These are phyloP conservation scores for Solanum corneliomulleri DNA, from an alignment of 257 asterid genomes.

Conservation along the genomic window DNA sequence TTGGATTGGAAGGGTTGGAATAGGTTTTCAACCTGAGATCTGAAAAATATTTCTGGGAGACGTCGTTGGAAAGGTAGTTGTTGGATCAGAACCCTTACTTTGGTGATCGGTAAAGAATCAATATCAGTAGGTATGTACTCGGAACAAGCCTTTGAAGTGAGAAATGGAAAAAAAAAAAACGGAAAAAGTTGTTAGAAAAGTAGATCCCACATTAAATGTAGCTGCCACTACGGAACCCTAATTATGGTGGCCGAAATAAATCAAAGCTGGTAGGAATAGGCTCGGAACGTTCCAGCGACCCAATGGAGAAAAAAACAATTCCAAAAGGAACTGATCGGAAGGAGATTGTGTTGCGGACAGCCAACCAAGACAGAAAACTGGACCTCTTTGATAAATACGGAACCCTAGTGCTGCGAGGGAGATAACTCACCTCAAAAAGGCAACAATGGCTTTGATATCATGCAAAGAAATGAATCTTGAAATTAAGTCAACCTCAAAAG, in stretches of 20 bases:
- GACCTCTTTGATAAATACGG: background rate
- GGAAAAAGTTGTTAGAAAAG: background rate
- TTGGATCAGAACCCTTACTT: background rate
- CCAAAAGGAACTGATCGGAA: background rate
- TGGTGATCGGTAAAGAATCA: background rate
- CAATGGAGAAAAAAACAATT: background rate
- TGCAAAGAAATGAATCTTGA: background rate
- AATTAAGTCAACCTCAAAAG: background rate
- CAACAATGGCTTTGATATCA: background rate
- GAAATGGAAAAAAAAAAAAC: background rate
- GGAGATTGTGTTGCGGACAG: background rate
- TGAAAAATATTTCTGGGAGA: background rate
- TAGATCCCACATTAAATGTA: background rate
- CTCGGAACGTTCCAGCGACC: background rate
- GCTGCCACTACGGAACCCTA: background rate
- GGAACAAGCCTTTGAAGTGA: background rate
- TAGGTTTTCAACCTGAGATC: background rate
- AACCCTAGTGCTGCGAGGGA: background rate
- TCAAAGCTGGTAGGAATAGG: background rate
- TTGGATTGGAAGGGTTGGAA: background rate
- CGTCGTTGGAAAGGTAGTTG: background rate
- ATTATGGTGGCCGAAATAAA: background rate
- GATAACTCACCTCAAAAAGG: background rate
- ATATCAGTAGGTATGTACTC: background rate
- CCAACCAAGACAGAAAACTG: background rate